These are phyloP conservation scores for Rhypophila decipiens DNA, from an alignment of 495 filamentous ascomycete species.

Conservation along the genomic window DNA sequence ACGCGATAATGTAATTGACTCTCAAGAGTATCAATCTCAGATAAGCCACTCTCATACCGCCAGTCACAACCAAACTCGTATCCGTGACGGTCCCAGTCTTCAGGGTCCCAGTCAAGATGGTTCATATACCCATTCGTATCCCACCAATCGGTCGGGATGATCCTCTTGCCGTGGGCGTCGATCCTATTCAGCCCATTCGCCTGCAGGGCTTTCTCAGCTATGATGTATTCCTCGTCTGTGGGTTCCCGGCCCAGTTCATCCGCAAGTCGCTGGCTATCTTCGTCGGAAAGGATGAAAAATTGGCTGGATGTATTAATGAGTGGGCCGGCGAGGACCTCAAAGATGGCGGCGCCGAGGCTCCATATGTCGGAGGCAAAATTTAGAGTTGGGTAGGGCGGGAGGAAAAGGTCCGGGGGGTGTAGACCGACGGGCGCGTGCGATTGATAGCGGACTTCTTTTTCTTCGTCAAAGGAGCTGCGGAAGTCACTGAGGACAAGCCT, in stretches of 20 bases:
- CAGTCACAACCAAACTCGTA: conserved; percentile 9
- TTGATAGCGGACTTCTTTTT: conserved; percentile 19
- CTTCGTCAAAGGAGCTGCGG: conserved; percentile 28
- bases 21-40: conserved; percentile 1
- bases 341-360: conserved; percentile 31
- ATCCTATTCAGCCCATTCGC: too few species aligned
- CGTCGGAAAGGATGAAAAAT: conserved; percentile 17
- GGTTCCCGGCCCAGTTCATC: too few species aligned
- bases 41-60: conserved; percentile 9
- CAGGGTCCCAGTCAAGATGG: conserved; percentile 17
- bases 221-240: conserved; percentile 35
- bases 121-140: conserved; percentile 12
- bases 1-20: conserved; percentile 2
- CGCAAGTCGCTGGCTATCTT: too few species aligned
- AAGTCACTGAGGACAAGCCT: conserved; percentile 34
- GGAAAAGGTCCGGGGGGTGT: conserved; percentile 26
- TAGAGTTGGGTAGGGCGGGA: conserved; percentile 22
- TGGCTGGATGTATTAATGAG: conserved; percentile 10
- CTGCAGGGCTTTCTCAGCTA: conserved; percentile 29
- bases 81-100: conserved; percentile 2
- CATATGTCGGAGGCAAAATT: conserved; percentile 33
- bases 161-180: conserved; percentile 26
- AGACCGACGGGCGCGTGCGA: conserved; percentile 25
- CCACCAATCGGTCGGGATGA: conserved; percentile 29
- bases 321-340: conserved; percentile 15